phyloP scores from a whole-genome alignment of 140 eudicot species.

The Anethum foeniculum region DNA sequence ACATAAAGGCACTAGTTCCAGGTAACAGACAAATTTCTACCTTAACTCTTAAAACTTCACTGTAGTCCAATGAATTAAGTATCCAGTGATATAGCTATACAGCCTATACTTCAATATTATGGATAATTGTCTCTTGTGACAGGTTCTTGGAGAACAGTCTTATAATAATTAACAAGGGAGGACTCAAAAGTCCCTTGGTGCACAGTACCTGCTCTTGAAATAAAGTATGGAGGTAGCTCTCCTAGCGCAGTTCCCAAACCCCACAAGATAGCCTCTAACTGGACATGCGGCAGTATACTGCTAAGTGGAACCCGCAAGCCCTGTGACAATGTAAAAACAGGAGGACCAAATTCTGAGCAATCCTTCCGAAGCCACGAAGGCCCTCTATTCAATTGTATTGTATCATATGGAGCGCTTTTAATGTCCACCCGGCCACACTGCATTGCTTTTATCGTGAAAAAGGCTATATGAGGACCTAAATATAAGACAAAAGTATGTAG shows the following conservation, averaged over 20 bases:
- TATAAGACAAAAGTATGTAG: conserved; percentile 71
- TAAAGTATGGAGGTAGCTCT: conserved; percentile 77
- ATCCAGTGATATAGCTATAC: background rate
- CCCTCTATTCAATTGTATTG: conserved; percentile 52
- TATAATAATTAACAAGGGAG: background rate
- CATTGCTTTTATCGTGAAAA: conserved; percentile 67
- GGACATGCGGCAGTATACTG: conserved; percentile 60
- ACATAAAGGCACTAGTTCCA: background rate
- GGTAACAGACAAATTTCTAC: background rate
- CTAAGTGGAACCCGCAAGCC: conserved; percentile 56
- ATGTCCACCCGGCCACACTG: conserved; percentile 70
- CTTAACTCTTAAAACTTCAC: background rate
- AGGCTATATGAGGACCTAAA: conserved; percentile 68
- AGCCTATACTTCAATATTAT: background rate
- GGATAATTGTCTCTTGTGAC: background rate
- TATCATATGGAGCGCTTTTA: conserved; percentile 65
- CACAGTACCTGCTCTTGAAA: conserved; percentile 62
- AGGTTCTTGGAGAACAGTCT: background rate
- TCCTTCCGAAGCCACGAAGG: conserved; percentile 73
- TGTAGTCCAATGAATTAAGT: background rate
- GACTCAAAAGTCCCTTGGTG: background rate
- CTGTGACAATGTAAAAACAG: conserved; percentile 29
- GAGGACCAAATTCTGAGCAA: conserved; percentile 66
- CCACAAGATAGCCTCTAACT: conserved; percentile 66
- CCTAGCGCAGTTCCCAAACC: conserved; percentile 72